phyloP scores from a whole-genome alignment of 2,329 filamentous ascomycete species.

The Orbilia blumenaviensis region DNA sequence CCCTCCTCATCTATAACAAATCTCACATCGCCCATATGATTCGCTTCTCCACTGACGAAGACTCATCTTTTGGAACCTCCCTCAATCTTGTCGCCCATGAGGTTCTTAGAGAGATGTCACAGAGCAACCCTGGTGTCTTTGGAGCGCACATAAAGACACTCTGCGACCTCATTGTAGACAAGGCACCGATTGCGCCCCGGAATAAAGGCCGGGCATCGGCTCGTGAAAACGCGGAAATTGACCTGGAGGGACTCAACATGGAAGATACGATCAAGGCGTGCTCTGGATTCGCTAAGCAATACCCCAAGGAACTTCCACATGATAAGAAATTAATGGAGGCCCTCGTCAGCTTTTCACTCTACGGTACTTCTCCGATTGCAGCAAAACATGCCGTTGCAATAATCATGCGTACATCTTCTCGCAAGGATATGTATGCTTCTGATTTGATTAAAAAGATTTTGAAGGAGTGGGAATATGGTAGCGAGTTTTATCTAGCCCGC shows the following conservation, averaged over 20 bases:
- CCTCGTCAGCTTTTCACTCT: conserved; percentile 81
- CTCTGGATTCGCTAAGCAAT: conserved; percentile 86
- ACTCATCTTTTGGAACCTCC: conserved; percentile 70
- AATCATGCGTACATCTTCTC: conserved; percentile 78
- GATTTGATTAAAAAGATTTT: conserved; percentile 81
- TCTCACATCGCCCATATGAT: conserved; percentile 93
- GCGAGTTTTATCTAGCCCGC: conserved; percentile 74
- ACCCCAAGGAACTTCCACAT: conserved; percentile 81
- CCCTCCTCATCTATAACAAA: conserved; percentile 88
- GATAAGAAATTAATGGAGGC: conserved; percentile 83
- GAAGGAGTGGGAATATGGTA: conserved; percentile 76
- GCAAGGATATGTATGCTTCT: conserved; percentile 84
- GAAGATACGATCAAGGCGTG: conserved; percentile 94
- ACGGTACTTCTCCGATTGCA: conserved; percentile 80
- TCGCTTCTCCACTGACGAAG: conserved; percentile 83
- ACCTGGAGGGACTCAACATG: conserved; percentile 67
- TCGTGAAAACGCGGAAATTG: conserved; percentile 64
- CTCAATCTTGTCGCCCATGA: conserved; percentile 75
- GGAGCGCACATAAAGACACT: conserved; percentile 91
- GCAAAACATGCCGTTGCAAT: conserved; percentile 95
- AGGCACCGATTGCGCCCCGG: conserved; percentile 70
- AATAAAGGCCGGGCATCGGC: conserved; percentile 65
- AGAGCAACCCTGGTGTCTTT: conserved; percentile 86
- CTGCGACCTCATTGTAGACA: conserved; percentile 82
- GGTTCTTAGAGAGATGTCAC: conserved; percentile 86